Evolutionary conservation across 1,284 basidiomycete species (phyloP).

Genomic region (Irpex lacteus): DNA sequence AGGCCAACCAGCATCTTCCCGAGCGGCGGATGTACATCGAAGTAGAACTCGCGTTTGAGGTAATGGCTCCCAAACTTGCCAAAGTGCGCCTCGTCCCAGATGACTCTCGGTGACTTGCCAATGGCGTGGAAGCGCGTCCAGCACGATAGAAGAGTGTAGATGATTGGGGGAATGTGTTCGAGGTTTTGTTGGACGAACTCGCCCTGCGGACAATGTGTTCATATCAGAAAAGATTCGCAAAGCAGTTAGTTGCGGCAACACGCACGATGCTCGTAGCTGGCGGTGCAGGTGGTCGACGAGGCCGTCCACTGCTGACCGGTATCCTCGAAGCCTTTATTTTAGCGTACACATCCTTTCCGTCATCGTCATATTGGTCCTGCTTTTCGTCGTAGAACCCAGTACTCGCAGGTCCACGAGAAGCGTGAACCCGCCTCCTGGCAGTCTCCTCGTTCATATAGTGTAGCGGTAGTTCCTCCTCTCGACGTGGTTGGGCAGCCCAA

Average conservation of each 20-base stretch:
- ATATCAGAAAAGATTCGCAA: not conserved
- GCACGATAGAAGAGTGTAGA: slow-evolving; percentile 93
- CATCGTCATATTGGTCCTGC: slow-evolving; percentile 52
- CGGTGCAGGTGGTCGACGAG: slow-evolving; percentile 55
- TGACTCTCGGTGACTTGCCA: slow-evolving; percentile 82
- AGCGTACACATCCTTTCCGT: slow-evolving; percentile 72
- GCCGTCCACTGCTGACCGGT: slow-evolving; percentile 57
- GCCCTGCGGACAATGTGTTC: slow-evolving; percentile 40
- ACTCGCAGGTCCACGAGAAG: slow-evolving; percentile 38
- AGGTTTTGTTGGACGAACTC: slow-evolving; percentile 83
- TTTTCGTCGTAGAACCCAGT: slow-evolving; percentile 33
- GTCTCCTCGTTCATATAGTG: slow-evolving; percentile 74
- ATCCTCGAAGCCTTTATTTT: slow-evolving; percentile 52
- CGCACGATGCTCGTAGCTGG: slow-evolving; percentile 72
- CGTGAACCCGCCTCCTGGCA: slow-evolving; percentile 52
- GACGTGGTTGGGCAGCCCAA: slow-evolving; percentile 31
- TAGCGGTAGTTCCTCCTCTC: slow-evolving; percentile 60
- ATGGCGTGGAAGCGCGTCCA: slow-evolving; percentile 95
- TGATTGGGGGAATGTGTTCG: slow-evolving; percentile 76
- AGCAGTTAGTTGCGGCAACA: slow-evolving; percentile 2
- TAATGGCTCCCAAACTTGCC: slow-evolving; percentile 98
- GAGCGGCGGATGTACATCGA: slow-evolving; percentile 96
- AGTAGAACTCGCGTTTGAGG: slow-evolving; percentile 94
- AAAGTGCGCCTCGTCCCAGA: slow-evolving; percentile 99
- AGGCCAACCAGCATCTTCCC: slow-evolving; percentile 99